Base-by-base conservation (phyloP, 345 rosid species). In the Mercurialis annua region DNA sequence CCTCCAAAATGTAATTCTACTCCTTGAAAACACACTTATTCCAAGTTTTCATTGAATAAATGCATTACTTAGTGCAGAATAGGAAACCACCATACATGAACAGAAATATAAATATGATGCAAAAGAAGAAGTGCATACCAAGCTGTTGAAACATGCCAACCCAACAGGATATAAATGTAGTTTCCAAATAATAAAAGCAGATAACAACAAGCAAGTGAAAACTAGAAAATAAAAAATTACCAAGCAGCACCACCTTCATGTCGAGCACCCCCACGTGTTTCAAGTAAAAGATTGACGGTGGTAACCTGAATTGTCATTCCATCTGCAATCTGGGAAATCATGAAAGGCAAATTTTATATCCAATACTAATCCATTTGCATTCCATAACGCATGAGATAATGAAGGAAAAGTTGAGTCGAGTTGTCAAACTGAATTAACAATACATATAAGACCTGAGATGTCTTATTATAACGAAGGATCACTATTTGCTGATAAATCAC, bases 281-380 rank as follows among this genome's bases (percentile, higher is more conserved):
- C 99, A 59, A 94, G 93, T 27, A 94, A 85, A 81, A 94, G 90
- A 82, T 94, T 94, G 80, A 92, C 96, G 58, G 92, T 91, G 69
- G 73, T 69, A 70, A 94, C 87, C 80, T 86, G 90, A 76, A 94
- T 58, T 34, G 97, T 89, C 99, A 94, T 94, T 75, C 99, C 99
- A 84, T 94, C 99, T 75, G 99, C 98, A 80, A 94, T 88, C 99
- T 94, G 88, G 81, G 60, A n/a, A 68, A 71, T 66, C 18, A 6
- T 47, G 40, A 71, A 66, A 70, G 34, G 63, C 14, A 51, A 72
- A 31, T 56, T 53, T 48, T n/a, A 40, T 49, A 54, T 68, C 59
- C 66, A 24, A 60, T 38, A 9, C 18, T 67, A 50, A 59, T 26
- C 23, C 40, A 59, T 51, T 59, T 36, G 47, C 14, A 48, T 14